phyloP scores from a whole-genome alignment of 768 basidiomycete genomes.

The Agaricus blazei region DNA sequence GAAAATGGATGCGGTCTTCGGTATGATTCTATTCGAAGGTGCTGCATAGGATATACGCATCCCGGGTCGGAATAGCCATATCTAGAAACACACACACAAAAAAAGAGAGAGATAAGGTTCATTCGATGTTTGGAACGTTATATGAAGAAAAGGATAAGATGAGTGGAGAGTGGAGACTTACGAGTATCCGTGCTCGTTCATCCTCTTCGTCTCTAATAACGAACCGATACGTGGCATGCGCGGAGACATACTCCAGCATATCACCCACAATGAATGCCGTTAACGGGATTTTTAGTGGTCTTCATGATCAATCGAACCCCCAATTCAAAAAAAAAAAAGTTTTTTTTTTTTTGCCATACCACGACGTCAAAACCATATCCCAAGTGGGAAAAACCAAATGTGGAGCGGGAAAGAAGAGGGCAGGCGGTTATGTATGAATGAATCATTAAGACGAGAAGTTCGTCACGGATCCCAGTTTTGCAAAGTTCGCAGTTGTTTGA shows the following conservation, averaged over 20 bases:
- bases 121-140: not conserved
- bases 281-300: slow-evolving; percentile 51
- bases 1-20: slow-evolving; percentile 55
- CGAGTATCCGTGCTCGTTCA: slow-evolving; percentile 72
- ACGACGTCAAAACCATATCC: no score
- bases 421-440: no score
- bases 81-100: slow-evolving; percentile 32
- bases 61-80: slow-evolving; percentile 94
- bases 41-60: slow-evolving; percentile 74
- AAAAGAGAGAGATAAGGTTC: not conserved
- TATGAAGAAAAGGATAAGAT: no score
- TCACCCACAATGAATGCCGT: slow-evolving; percentile 90
- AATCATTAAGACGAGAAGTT: no score
- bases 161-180: slow-evolving; percentile 30
- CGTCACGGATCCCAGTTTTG: no score
- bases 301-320: slow-evolving; percentile 12
- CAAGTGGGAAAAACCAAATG: no score
- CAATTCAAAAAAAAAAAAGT: no score
- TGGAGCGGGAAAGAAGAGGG: no score
- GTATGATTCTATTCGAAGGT: slow-evolving; percentile 47
- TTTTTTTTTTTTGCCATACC: no score
- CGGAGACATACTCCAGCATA: slow-evolving; percentile 86
- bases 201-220: slow-evolving; percentile 84
- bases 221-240: slow-evolving; percentile 93
- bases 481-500: not conserved